Evolutionary conservation across 164 flowering plant genomes (phyloP).

Genomic region (Umbilicus rupestris): DNA sequence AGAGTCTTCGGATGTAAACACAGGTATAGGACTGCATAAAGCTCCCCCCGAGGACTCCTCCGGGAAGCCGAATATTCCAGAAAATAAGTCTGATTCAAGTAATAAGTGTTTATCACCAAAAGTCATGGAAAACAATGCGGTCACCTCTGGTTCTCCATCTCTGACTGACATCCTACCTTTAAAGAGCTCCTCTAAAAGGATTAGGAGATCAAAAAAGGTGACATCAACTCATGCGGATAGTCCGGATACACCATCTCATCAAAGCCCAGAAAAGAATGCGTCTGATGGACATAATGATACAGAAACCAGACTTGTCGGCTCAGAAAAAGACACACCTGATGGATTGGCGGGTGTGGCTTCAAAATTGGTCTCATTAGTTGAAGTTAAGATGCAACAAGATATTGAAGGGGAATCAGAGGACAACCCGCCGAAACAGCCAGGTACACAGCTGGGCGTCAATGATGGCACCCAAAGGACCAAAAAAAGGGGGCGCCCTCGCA

Average conservation of each 20-base stretch:
- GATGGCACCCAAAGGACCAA: neutral
- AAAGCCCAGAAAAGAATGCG: too few relatives aligned
- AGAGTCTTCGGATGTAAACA: neutral
- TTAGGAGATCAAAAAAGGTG: neutral
- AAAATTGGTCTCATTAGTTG: too few relatives aligned
- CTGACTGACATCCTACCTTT: neutral
- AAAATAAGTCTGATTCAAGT: neutral
- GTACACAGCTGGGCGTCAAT: too few relatives aligned
- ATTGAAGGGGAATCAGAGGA: too few relatives aligned
- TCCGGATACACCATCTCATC: neutral
- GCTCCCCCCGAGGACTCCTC: neutral
- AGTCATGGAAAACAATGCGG: neutral
- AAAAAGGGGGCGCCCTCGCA: conserved; percentile 1
- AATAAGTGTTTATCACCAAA: neutral
- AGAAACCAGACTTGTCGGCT: neutral
- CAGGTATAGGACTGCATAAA: neutral
- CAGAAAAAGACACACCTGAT: too few relatives aligned
- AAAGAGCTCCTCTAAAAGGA: neutral
- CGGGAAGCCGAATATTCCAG: neutral
- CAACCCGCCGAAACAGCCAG: too few relatives aligned
- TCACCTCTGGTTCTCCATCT: neutral
- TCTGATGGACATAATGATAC: neutral
- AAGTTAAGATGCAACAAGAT: too few relatives aligned
- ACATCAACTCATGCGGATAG: neutral
- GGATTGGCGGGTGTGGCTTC: neutral